Conservation (phyloP, 1,139 yeast genomes). For the Pichia sp. region DNA sequence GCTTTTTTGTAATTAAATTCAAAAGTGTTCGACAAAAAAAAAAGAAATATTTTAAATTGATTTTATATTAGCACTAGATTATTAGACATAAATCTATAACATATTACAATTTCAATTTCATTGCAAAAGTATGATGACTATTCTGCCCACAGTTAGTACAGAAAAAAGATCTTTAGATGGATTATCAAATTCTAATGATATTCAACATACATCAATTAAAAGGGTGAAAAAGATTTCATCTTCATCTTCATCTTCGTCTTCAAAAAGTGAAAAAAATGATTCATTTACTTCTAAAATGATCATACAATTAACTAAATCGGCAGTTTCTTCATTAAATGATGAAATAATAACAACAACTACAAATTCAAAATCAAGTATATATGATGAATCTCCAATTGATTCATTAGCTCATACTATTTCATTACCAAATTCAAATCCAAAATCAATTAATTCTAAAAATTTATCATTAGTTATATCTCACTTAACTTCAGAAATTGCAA, state of each 20-base stretch:
- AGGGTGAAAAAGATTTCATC: background rate
- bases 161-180: slow-evolving; percentile 28
- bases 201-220: background rate
- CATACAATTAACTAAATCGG: slow-evolving; percentile 47
- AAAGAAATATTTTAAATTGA: no score
- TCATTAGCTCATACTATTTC: slow-evolving; percentile 41
- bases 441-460: slow-evolving; percentile 37
- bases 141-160: slow-evolving; percentile 7
- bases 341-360: slow-evolving; percentile 25
- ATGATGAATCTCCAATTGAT: slow-evolving; percentile 38
- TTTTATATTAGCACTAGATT: no score
- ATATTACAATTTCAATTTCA: background rate
- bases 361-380: background rate
- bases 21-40: no score
- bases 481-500: slow-evolving; percentile 46
- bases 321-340: slow-evolving; percentile 58
- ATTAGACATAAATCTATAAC: no score
- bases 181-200: background rate
- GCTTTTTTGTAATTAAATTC: no score
- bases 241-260: no score
- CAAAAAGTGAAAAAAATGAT: background rate
- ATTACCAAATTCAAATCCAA: slow-evolving; percentile 34
- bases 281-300: slow-evolving; percentile 13
- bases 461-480: slow-evolving; percentile 40
- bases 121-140: slow-evolving; percentile 11